Percentiles rank a stretch among this genome's conserved stretches.
These are phyloP conservation scores for Septoria petroselini DNA, from an alignment of 2,329 filamentous ascomycete species.

Conservation along the genomic window DNA sequence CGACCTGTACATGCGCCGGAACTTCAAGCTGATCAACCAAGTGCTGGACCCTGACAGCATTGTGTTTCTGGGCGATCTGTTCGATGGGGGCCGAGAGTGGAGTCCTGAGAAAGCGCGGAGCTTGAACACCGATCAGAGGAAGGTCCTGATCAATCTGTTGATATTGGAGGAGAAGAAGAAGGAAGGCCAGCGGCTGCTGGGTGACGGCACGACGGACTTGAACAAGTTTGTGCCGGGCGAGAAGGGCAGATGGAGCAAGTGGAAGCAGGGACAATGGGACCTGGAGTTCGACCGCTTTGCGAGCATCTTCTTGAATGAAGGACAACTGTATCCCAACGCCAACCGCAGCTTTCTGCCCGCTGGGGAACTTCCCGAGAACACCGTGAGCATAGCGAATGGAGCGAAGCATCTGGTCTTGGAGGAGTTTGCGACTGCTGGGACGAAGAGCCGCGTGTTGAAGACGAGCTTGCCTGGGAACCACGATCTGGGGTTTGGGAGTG, in stretches of 20 bases:
- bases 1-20: conserved; percentile 83
- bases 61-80: conserved; percentile 89
- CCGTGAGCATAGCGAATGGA: conserved; percentile 31
- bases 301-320: conserved; percentile 67
- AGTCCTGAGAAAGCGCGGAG: conserved; percentile 56
- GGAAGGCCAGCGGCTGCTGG: conserved; percentile 26
- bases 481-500: conserved; percentile 84
- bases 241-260: conserved; percentile 57
- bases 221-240: conserved; percentile 34
- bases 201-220: conserved; percentile 25
- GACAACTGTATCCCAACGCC: conserved; percentile 35
- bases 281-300: conserved; percentile 81
- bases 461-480: conserved; percentile 90
- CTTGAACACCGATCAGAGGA: conserved; percentile 26
- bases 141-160: conserved; percentile 25
- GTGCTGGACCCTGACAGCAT: conserved; percentile 79
- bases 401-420: conserved; percentile 59
- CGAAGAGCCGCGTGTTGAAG: conserved; percentile 75
- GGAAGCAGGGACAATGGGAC: conserved; percentile 80
- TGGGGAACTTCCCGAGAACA: conserved; percentile 25
- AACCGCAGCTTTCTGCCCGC: conserved; percentile 26
- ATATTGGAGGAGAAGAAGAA: conserved; percentile 21
- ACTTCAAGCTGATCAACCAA: conserved; percentile 74
- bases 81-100: conserved; percentile 96
- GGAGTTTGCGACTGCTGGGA: conserved; percentile 54